Evolutionary conservation across 2,329 filamentous ascomycete genomes (phyloP).

Genomic region (Neofusicoccum ribis): DNA sequence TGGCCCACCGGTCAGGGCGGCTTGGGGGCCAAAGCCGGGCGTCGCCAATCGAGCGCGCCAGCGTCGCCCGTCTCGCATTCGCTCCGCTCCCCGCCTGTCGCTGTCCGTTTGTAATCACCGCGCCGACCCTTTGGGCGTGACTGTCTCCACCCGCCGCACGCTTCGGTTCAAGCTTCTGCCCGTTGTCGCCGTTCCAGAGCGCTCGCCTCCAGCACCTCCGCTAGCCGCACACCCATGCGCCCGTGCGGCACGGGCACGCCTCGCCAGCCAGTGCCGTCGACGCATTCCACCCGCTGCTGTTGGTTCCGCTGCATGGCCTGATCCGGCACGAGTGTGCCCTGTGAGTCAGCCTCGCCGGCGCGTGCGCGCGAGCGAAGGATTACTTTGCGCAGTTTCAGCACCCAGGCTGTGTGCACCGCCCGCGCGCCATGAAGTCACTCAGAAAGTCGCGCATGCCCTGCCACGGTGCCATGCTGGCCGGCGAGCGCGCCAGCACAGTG

Average conservation of each 20-base stretch:
- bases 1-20: background rate
- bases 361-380: background rate
- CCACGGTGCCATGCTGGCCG: background rate
- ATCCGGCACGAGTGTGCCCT: slow-evolving; percentile 7
- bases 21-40: background rate
- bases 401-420: background rate
- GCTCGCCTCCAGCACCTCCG: background rate
- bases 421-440: background rate
- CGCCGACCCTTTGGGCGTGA: background rate
- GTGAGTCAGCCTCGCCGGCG: slow-evolving; percentile 21
- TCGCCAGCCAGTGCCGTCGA: background rate
- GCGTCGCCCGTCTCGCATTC: background rate
- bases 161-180: background rate
- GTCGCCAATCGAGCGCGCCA: no score
- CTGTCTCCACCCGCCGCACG: background rate
- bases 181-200: background rate
- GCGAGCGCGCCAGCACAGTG: no score
- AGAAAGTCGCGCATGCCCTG: no score
- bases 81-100: background rate
- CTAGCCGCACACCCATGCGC: background rate
- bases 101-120: slow-evolving; percentile 15
- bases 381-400: background rate
- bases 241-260: background rate
- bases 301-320: background rate
- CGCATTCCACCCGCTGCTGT: background rate